A percentile compares a stretch with the other conserved stretches of the same genome.
Evolutionary conservation across 169 alveolate genomes (phyloP).

Genomic region (Plasmodium yoelii): DNA sequence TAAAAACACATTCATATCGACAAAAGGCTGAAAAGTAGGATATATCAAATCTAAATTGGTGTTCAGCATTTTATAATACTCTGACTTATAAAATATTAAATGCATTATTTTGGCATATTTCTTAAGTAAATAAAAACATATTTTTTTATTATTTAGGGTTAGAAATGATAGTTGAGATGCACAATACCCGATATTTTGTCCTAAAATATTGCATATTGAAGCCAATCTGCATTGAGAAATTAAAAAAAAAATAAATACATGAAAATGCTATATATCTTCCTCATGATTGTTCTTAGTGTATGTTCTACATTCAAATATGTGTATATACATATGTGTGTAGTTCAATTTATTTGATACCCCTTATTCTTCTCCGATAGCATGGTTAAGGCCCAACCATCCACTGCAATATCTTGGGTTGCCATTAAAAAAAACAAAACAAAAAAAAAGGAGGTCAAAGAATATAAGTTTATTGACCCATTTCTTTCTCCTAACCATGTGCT

Average conservation of each 20-base stretch:
- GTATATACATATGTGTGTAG: background rate
- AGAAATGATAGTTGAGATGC: constrained; percentile 84
- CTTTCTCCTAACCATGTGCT: constrained; percentile 81
- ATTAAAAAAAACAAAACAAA: constrained; percentile 83
- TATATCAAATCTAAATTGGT: constrained; percentile 25
- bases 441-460: constrained; percentile 78
- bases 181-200: constrained; percentile 89
- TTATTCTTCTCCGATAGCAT: constrained; percentile 87
- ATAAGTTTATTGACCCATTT: constrained; percentile 58
- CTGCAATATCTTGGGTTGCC: constrained; percentile 96
- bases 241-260: background rate
- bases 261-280: background rate
- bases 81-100: constrained; percentile 35
- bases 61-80: constrained; percentile 33
- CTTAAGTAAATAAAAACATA: constrained; percentile 68
- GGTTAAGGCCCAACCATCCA: constrained; percentile 97
- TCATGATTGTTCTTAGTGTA: too few species aligned
- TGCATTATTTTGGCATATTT: constrained; percentile 64
- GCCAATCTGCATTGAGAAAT: constrained; percentile 78
- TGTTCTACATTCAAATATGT: background rate
- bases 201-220: constrained; percentile 89
- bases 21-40: constrained; percentile 66
- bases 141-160: constrained; percentile 79
- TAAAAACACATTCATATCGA: constrained; percentile 81
- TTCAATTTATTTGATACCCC: constrained; percentile 54